Base-by-base conservation (phyloP, 495 filamentous ascomycete species). In the Penicillium flavigenum region DNA sequence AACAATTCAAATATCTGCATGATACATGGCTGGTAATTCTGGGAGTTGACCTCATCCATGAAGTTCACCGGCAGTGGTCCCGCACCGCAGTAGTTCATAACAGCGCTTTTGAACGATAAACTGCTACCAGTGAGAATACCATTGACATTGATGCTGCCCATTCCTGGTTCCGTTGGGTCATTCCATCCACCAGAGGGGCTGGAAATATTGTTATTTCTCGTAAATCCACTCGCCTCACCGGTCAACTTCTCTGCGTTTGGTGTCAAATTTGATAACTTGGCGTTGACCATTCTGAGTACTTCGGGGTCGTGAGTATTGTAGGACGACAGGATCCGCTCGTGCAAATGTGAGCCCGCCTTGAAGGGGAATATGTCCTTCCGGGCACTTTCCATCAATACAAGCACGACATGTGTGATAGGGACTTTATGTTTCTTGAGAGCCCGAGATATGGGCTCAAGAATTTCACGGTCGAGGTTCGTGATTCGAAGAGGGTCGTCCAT, bases 291-390 rank as follows among this genome's bases (percentile, higher is more conserved):
- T n/a, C 56, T 50, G 2, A 61, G 16, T 22, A 51, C 10, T 27
- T 55, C 51, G 0, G 50, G 24, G 9, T 59, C 45, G 2, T 24
- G 34, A 27, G 53, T 60, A 17, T 43, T 45, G 51, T 65, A 61
- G n/a, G 72, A 65, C 2, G 65, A 62, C 20, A 68, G 55, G 19
- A 78, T 72, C 36, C 63, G 60, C 1, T 70, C 48, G 46, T 76
- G 65, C 1, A 76, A 47, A 11, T 63, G 57, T 8, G 68, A 71
- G 8, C 64, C 68, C 16, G 65, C 64, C 43, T 69, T 69, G 19
- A 78, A 58, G 10, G 75, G 75, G 45, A 78, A 78, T 22, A 76
- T 59, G 48, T 78, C 75, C 47, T 76, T 76, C 36, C 75, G 64
- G 12, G 75, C 68, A 34, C 71, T 75, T 56, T 78, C 75, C 58